Percentiles rank a stretch among this genome's conserved stretches.
Conservation (phyloP, 495 filamentous ascomycete species). For the Geopyxis carbonaria region DNA sequence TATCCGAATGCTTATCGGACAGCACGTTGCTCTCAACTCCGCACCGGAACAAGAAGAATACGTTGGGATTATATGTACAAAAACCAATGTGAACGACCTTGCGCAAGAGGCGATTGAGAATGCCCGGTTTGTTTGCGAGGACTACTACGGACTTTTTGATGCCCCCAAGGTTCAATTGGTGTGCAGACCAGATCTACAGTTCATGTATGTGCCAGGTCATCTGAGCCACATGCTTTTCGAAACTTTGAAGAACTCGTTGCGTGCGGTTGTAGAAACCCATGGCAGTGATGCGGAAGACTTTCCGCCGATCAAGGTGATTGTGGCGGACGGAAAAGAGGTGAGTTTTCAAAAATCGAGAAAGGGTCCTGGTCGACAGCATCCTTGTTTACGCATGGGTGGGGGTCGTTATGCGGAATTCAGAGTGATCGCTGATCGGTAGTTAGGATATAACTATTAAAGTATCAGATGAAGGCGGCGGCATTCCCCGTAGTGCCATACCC, state of each 20-base stretch:
- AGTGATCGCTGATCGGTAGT: neutral
- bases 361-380: no score
- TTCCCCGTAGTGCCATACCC: conserved; percentile 76
- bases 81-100: conserved; percentile 89
- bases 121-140: conserved; percentile 93
- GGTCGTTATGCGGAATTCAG: neutral
- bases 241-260: conserved; percentile 92
- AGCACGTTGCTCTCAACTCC: conserved; percentile 92
- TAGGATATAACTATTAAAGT: conserved; percentile 94
- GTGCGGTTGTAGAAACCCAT: conserved; percentile 90
- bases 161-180: conserved; percentile 92
- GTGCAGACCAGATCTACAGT: conserved; percentile 79
- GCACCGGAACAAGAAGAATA: conserved; percentile 87
- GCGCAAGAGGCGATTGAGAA: conserved; percentile 97
- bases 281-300: conserved; percentile 90
- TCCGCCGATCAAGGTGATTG: conserved; percentile 88
- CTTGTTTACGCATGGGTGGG: neutral
- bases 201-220: conserved; percentile 99
- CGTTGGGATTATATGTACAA: conserved; percentile 96
- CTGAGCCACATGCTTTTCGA: conserved; percentile 98
- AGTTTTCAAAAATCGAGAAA: no score
- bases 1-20: conserved; percentile 96
- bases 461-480: conserved; percentile 89
- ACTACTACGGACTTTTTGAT: conserved; percentile 96
- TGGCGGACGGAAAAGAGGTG: conserved; percentile 79